These are phyloP conservation scores for Bathelium albidoporum DNA, from an alignment of 495 filamentous ascomycete species.

Conservation along the genomic window DNA sequence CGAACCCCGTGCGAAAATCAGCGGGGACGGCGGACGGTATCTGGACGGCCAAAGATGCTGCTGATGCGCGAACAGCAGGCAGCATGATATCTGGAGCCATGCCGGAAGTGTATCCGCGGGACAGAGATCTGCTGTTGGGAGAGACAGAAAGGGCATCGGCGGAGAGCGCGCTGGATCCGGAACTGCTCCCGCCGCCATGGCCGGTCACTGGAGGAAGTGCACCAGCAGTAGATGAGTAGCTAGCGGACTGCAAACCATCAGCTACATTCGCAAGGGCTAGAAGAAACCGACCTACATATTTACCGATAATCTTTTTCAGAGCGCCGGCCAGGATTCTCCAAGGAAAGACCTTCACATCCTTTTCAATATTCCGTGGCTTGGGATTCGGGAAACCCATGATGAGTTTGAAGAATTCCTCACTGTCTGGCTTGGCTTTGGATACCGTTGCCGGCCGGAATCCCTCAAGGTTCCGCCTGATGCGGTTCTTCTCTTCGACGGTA, in stretches of 20 bases:
- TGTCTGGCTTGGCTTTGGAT: slow-evolving; percentile 81
- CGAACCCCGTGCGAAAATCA: background rate
- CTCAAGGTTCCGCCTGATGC: slow-evolving; percentile 89
- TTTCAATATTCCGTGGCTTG: slow-evolving; percentile 95
- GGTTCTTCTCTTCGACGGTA: slow-evolving; percentile 93
- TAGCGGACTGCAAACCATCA: slow-evolving; percentile 21
- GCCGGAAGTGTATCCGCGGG: background rate
- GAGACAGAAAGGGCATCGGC: background rate
- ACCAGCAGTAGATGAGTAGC: slow-evolving; percentile 35
- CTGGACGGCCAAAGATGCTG: background rate
- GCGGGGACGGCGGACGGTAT: background rate
- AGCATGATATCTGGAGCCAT: background rate
- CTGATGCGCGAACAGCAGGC: background rate
- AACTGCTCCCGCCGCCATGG: background rate
- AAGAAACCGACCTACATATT: slow-evolving; percentile 64
- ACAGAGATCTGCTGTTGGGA: background rate
- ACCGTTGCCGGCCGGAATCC: slow-evolving; percentile 83
- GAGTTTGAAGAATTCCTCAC: slow-evolving; percentile 93
- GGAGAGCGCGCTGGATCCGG: background rate
- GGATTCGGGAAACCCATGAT: slow-evolving; percentile 97
- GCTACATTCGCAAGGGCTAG: background rate
- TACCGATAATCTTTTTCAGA: slow-evolving; percentile 93
- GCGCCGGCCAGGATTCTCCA: slow-evolving; percentile 78
- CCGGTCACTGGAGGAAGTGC: slow-evolving; percentile 22
- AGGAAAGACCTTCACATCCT: slow-evolving; percentile 95